phyloP scores from a whole-genome alignment of 108 stramenopile genomes.

The Nitzschia inconspicua region DNA sequence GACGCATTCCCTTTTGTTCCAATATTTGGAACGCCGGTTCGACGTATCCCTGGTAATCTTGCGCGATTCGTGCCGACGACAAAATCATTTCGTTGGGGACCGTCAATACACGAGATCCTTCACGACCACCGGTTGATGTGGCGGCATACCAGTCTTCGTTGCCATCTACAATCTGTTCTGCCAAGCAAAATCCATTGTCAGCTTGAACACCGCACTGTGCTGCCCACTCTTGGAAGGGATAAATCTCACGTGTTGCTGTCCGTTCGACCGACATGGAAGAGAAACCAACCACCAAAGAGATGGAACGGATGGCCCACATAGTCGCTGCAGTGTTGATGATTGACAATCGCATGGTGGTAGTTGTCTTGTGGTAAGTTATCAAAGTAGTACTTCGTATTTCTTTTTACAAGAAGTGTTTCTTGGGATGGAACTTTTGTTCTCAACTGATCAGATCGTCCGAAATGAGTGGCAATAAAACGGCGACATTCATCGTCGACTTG shows the following conservation, averaged over 20 bases:
- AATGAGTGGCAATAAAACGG: too few relatives aligned
- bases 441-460: too few relatives aligned
- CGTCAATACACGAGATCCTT: slow-evolving; percentile 14
- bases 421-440: too few relatives aligned
- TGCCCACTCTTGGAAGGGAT: slow-evolving; percentile 20
- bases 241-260: slow-evolving; percentile 12
- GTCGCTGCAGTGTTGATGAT: too few relatives aligned
- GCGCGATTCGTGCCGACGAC: slow-evolving; percentile 12
- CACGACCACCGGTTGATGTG: slow-evolving; percentile 5
- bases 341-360: too few relatives aligned
- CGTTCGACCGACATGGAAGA: slow-evolving; percentile 11
- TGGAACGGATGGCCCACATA: too few relatives aligned
- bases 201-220: slow-evolving; percentile 12
- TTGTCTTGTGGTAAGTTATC: too few relatives aligned
- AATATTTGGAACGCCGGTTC: slow-evolving; percentile 11
- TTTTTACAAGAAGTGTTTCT: too few relatives aligned
- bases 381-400: too few relatives aligned
- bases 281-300: too few relatives aligned
- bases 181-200: slow-evolving; percentile 18
- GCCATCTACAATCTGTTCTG: not conserved
- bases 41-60: slow-evolving; percentile 13
- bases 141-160: slow-evolving; percentile 19
- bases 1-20: not conserved
- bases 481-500: too few relatives aligned
- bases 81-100: slow-evolving; percentile 26